Base-by-base conservation (phyloP, 805 yeast species). In the Candida schatavii region DNA sequence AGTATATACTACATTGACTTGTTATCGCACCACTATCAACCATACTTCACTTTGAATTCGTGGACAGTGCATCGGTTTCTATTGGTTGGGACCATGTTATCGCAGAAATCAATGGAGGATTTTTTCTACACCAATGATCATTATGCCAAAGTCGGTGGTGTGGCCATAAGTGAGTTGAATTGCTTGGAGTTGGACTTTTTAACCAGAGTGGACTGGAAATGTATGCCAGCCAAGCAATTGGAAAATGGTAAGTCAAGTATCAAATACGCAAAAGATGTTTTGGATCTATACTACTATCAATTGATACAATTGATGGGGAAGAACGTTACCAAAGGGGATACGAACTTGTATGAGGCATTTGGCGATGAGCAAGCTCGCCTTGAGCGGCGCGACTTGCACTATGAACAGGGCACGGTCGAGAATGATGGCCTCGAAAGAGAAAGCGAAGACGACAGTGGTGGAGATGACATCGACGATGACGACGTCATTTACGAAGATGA, bases 121-220 rank as follows among this genome's bases (percentile, higher is more conserved):
- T 84, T 90, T 20, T 91, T 93, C 62, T 90, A 93, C 64, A 88
- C 97, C 13, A 91, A 90, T 62, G 77, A 83, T 35, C 97, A 93
- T 61, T 91, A 93, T 56, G 96, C 98, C 10, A 86, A 85, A 58
- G 97, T 93, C 15, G 99, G 99, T 3, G 98, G 99, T 46, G 85
- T 89, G 3, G 88, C 88, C 33, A 67, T 84, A 37, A 75, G 81
- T 45, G 97, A 89, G 57, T 69, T 90, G 50, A 93, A 93, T 61
- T 74, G 91, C 42, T 70, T 91, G 36, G 99, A 91, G 58, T 81
- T 85, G 40, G 98, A 93, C 61, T 89, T 93, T 54, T 72, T 91
- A 35, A 76, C 77, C 37, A 72, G 89, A 46, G 91, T 91, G 7
- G 79, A 81, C 45, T 91, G 93, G 78, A 71, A 60, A 38, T 62